Evolutionary conservation across 805 yeast species (phyloP).

Genomic region (Metschnikowia matae): DNA sequence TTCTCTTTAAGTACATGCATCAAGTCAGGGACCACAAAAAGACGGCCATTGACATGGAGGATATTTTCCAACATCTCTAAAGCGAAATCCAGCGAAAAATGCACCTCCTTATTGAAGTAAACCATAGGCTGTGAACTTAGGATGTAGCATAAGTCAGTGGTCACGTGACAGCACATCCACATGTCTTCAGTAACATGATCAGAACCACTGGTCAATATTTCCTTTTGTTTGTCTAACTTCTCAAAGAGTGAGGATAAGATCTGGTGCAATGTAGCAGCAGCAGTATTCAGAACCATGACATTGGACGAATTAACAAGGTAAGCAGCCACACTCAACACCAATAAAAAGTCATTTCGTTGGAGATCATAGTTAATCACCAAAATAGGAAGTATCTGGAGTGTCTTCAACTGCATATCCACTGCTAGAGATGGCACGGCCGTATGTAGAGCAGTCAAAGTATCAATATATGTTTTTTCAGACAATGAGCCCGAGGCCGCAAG

Average conservation of each 20-base stretch:
- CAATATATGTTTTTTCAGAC: conserved; percentile 27
- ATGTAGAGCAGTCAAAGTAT: not conserved
- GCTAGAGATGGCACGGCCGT: conserved; percentile 30
- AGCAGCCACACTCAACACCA: conserved; percentile 53
- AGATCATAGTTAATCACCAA: conserved; percentile 60
- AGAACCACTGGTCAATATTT: too few relatives aligned
- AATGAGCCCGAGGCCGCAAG: conserved; percentile 54
- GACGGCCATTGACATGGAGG: conserved; percentile 53
- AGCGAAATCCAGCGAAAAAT: conserved; percentile 57
- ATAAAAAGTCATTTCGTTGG: conserved; percentile 30
- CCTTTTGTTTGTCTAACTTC: conserved; percentile 25
- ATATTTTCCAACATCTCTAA: conserved; percentile 82
- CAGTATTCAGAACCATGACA: conserved; percentile 80
- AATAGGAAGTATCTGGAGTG: conserved; percentile 76
- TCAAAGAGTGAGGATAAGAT: conserved; percentile 76
- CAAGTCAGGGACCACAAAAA: conserved; percentile 55
- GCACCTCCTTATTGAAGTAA: conserved; percentile 47
- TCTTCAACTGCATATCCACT: conserved; percentile 78
- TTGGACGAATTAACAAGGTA: conserved; percentile 62
- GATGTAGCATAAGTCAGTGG: conserved; percentile 67
- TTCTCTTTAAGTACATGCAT: conserved; percentile 61
- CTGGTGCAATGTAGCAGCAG: conserved; percentile 90
- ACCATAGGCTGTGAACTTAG: conserved; percentile 53
- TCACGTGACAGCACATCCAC: conserved; percentile 62
- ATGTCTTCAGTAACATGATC: not conserved